Evolutionary conservation across 352 stramenopile species (phyloP).

Genomic region (Globisporangium solare): DNA sequence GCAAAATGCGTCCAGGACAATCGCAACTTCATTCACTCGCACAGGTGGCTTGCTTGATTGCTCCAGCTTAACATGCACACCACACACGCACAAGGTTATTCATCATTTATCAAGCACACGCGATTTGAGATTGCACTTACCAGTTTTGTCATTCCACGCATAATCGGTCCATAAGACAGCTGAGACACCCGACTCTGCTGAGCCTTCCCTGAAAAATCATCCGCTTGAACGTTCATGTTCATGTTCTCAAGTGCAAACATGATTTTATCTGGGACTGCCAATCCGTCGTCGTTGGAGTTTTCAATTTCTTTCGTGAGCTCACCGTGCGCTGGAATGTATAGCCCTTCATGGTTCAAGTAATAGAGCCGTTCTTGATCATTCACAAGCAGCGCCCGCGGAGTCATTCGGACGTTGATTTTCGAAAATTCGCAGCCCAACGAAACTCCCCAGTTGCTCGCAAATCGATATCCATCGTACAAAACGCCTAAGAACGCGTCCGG

Average conservation of each 20-base stretch:
- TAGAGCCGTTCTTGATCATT: slow-evolving; percentile 45
- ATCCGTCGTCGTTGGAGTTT: slow-evolving; percentile 37
- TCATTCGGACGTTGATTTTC: slow-evolving; percentile 62
- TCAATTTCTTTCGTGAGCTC: slow-evolving; percentile 63
- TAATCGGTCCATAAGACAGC: slow-evolving; percentile 45
- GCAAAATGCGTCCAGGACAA: slow-evolving; percentile 70
- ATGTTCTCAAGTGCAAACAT: slow-evolving; percentile 72
- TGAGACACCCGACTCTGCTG: slow-evolving; percentile 48
- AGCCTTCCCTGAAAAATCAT: slow-evolving; percentile 47
- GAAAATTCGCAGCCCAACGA: slow-evolving; percentile 64
- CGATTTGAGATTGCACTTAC: slow-evolving; percentile 26
- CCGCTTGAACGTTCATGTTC: slow-evolving; percentile 61
- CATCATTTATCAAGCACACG: neutral
- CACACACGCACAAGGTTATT: slow-evolving; percentile 2
- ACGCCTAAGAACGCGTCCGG: slow-evolving; percentile 54
- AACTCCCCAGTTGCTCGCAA: slow-evolving; percentile 54
- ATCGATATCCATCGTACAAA: slow-evolving; percentile 67
- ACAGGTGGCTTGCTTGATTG: slow-evolving; percentile 62
- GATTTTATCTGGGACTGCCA: slow-evolving; percentile 45
- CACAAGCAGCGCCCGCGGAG: slow-evolving; percentile 36
- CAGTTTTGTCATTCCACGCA: slow-evolving; percentile 55
- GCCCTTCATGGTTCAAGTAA: slow-evolving; percentile 59
- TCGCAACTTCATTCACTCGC: slow-evolving; percentile 52
- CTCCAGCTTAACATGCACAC: slow-evolving; percentile 34
- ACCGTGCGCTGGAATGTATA: slow-evolving; percentile 49